Percentiles rank a stretch among this genome's conserved stretches.
Evolutionary conservation across 306 rosid genomes (phyloP).

Genomic region (Amphicarpaea edgeworthii): DNA sequence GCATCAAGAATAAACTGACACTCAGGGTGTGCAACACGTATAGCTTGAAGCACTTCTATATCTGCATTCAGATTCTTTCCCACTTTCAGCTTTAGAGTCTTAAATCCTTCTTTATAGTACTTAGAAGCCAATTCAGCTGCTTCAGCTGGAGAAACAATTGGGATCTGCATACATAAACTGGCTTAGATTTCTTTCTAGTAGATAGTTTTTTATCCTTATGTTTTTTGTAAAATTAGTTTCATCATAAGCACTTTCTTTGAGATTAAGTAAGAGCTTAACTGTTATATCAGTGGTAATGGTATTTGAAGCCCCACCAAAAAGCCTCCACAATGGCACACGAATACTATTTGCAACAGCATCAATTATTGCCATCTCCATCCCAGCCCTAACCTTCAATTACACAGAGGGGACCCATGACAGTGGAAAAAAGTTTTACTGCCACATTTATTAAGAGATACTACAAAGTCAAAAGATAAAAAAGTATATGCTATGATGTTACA

Average conservation of each 20-base stretch:
- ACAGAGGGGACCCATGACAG: not conserved
- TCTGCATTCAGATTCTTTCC: constrained; percentile 86
- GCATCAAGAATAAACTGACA: constrained; percentile 92
- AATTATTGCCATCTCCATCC: constrained; percentile 93
- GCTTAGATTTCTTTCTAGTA: constrained; percentile 37
- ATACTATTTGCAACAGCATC: constrained; percentile 89
- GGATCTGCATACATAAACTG: constrained; percentile 69
- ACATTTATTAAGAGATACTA: constrained; percentile 14
- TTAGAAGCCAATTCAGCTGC: constrained; percentile 83
- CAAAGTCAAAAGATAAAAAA: not conserved
- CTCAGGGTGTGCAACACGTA: constrained; percentile 76
- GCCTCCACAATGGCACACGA: constrained; percentile 87
- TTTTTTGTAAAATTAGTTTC: constrained; percentile 1
- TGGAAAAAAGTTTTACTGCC: not conserved
- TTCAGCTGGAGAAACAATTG: constrained; percentile 80
- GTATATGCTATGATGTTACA: not conserved
- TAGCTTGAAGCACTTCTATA: constrained; percentile 85
- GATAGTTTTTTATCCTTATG: not conserved
- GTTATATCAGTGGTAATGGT: constrained; percentile 86
- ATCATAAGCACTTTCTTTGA: constrained; percentile 20
- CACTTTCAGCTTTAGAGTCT: constrained; percentile 83
- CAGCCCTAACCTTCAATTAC: constrained; percentile 92
- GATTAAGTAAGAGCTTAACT: constrained; percentile 57
- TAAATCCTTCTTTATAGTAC: constrained; percentile 80
- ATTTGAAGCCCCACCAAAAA: constrained; percentile 89